Evolutionary conservation across 192 early-diverging fungal genomes (phyloP).

Genomic region (Coemansia asiatica): DNA sequence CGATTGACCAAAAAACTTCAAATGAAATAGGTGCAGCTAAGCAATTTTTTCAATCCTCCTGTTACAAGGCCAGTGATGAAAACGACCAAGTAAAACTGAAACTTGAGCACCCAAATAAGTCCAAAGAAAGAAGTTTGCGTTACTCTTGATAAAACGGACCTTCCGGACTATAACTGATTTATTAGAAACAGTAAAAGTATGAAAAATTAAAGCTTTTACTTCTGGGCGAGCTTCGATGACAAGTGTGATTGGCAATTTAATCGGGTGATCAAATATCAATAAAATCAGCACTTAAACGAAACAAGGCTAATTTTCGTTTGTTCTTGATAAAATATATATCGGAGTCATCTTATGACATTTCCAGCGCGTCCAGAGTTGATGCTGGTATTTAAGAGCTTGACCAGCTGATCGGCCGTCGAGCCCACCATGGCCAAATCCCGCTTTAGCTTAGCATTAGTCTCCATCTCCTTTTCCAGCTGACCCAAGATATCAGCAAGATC

Average conservation of each 20-base stretch:
- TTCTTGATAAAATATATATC: not conserved
- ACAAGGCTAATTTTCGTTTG: no score
- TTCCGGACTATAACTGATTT: no score
- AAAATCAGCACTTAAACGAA: no score
- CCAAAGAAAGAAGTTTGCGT: no score
- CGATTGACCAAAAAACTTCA: not conserved
- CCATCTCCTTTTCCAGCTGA: slow-evolving; percentile 26
- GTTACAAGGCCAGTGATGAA: no score
- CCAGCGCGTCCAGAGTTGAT: not conserved
- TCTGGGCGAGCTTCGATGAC: not conserved
- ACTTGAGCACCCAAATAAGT: no score
- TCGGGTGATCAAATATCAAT: not conserved
- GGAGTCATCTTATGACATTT: not conserved
- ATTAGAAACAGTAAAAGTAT: no score
- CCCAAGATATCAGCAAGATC: slow-evolving; percentile 6
- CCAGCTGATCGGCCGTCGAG: slow-evolving; percentile 17
- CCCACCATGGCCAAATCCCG: slow-evolving; percentile 21
- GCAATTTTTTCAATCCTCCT: no score
- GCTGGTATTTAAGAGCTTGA: not conserved
- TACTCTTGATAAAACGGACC: no score
- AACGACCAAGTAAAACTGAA: no score
- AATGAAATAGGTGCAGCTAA: no score
- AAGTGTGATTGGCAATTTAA: not conserved
- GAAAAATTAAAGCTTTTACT: not conserved
- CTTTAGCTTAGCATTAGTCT: slow-evolving; percentile 20